Percentiles rank a stretch among this genome's conserved stretches.
phyloP scores from a whole-genome alignment of 805 yeast genomes.

The Saccharomyces kudriavzevii region DNA sequence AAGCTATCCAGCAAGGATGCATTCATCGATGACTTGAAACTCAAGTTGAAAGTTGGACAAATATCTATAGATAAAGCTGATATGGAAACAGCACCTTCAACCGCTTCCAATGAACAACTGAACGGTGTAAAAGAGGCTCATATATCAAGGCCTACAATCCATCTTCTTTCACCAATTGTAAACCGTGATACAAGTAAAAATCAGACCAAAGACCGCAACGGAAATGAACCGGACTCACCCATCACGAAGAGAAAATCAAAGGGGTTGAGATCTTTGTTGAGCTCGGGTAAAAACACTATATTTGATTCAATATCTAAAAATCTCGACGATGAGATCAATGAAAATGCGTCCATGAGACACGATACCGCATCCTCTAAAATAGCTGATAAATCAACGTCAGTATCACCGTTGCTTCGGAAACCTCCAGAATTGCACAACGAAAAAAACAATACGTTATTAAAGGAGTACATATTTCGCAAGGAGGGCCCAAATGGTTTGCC shows the following conservation, averaged over 20 bases:
- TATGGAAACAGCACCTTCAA: neutral
- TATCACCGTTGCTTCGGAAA: neutral
- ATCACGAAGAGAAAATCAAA: neutral
- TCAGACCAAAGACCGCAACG: neutral
- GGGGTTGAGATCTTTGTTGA: neutral
- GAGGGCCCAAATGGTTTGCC: neutral
- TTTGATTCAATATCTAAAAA: neutral
- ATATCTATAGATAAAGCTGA: neutral
- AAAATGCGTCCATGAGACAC: neutral
- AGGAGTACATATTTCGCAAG: neutral
- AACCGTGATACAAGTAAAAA: neutral
- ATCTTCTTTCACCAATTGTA: neutral
- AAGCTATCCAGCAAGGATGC: slow-evolving; percentile 9
- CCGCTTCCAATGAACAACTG: neutral
- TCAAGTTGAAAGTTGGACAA: neutral
- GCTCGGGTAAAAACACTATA: neutral
- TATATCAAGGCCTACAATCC: neutral
- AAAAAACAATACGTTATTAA: neutral
- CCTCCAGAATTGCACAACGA: neutral
- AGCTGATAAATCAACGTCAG: neutral
- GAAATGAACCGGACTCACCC: neutral
- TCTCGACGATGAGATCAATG: neutral
- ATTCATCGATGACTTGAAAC: neutral
- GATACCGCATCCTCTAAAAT: neutral
- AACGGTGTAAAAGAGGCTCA: neutral